Base-by-base conservation (phyloP, 805 yeast species). In the Saturnispora diversa region DNA sequence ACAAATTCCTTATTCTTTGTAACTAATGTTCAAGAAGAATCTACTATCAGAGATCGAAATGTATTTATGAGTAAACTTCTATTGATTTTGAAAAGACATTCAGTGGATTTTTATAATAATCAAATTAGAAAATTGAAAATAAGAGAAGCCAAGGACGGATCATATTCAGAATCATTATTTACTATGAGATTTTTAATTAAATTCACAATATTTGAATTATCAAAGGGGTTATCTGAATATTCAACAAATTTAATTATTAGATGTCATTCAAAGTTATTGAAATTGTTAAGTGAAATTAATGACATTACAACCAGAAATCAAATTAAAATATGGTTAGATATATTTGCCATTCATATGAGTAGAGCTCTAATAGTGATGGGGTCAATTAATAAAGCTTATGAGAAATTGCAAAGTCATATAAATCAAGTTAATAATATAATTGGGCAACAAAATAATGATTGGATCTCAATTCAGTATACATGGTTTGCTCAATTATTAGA, bases 321-420 rank as follows among this genome's bases (percentile, higher is more conserved):
- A 30, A 56, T 70, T 27, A 55, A 84, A 31, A 51, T 54, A 8
- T 56, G 81, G 35, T 55, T 82, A 5, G 94, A 85, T 52, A 55
- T 75, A 4, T 52, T 74, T 5, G 78, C 81, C 0, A 65, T 80
- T 37, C 83, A 80, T 49, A 75, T 84, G 8, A 72, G 74, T 6
- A 68, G 82, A 46, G 64, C 77, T 1, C 72, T 76, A 49, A 63
- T 84, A 20, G 75, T 81, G 11, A 43, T 74, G 11, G 82, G 74
- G 31, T 75, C 73, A 45, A 70, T 81, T 1, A 65, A 76, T 28
- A 49, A 65, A 35, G 84, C 88, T 0, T 73, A 75, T 50, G 65
- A 70, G 44, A 81, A 77, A 54, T 85, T 84, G 53, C 68, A 68
- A 28, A 65, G 73, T 15, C 95, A 85, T 60, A 52, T 82, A 2